Percentiles rank a stretch among this genome's conserved stretches.
Conservation (phyloP, 2,329 filamentous ascomycete species). For the Aureobasidium sp. region DNA sequence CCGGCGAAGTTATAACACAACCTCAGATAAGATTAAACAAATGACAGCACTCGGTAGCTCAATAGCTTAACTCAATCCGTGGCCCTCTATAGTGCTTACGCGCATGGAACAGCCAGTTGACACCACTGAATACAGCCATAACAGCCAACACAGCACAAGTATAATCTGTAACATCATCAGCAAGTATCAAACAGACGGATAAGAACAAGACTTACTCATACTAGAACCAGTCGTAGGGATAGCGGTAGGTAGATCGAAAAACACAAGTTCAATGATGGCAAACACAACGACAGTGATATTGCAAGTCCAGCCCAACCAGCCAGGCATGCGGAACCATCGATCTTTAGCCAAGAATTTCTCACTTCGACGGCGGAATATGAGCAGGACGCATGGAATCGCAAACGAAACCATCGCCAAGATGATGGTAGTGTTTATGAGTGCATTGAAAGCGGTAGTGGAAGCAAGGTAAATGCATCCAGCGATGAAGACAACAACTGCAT, state of each 20-base stretch:
- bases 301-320: conserved; percentile 15
- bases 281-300: conserved; percentile 16
- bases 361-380: conserved; percentile 19
- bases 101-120: conserved; percentile 1
- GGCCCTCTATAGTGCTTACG: conserved; percentile 6
- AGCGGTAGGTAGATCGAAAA: conserved; percentile 16
- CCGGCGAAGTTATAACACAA: no score
- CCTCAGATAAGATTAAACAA: no score
- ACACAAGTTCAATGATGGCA: conserved; percentile 18
- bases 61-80: not conserved
- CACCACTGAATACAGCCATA: conserved; percentile 2
- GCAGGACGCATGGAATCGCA: conserved; percentile 18
- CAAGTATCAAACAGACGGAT: not conserved
- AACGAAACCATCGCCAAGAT: conserved; percentile 22
- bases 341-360: not conserved
- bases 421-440: conserved; percentile 21
- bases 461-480: conserved; percentile 22
- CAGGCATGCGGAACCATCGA: conserved; percentile 18
- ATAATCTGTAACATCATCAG: conserved; percentile 1
- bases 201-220: conserved; percentile 2
- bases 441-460: conserved; percentile 21
- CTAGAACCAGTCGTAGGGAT: not conserved
- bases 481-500: conserved; percentile 41
- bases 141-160: conserved; percentile 2
- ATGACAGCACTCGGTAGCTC: no score